Conservation (phyloP, 2,329 filamentous ascomycete genomes). For the Fusarium sarcochroum region DNA sequence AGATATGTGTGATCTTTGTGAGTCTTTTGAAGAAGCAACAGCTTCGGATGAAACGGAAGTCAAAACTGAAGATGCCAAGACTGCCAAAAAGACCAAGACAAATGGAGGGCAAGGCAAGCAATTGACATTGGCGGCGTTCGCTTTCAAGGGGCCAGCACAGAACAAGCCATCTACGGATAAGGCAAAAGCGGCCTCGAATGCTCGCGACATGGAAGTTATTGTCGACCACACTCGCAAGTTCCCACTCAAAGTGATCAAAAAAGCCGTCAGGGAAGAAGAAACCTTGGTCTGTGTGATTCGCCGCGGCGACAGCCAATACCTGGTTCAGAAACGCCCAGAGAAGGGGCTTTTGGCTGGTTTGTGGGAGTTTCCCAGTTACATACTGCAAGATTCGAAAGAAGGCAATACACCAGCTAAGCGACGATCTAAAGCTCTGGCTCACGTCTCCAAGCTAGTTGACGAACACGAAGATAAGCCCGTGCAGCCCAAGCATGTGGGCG, state of each 20-base stretch:
- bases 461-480: slow-evolving; percentile 15
- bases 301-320: slow-evolving; percentile 58
- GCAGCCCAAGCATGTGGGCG: slow-evolving; percentile 53
- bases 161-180: slow-evolving; percentile 26
- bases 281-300: slow-evolving; percentile 68
- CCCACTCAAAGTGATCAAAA: slow-evolving; percentile 66
- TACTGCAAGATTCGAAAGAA: slow-evolving; percentile 47
- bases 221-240: slow-evolving; percentile 65
- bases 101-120: slow-evolving; percentile 40
- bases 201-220: slow-evolving; percentile 53
- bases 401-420: slow-evolving; percentile 51
- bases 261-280: slow-evolving; percentile 66
- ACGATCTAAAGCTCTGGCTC: slow-evolving; percentile 54
- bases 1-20: slow-evolving; percentile 65
- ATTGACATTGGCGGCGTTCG: slow-evolving; percentile 55
- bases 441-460: slow-evolving; percentile 50
- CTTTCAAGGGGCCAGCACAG: slow-evolving; percentile 47
- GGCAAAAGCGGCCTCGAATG: slow-evolving; percentile 12
- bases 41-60: slow-evolving; percentile 41
- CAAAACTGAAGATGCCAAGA: slow-evolving; percentile 12
- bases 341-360: slow-evolving; percentile 69
- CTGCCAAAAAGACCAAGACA: slow-evolving; percentile 27
- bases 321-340: slow-evolving; percentile 65
- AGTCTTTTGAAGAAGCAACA: slow-evolving; percentile 58
- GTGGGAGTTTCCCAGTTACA: slow-evolving; percentile 69